Conservation (phyloP, 140 eudicot genomes). For the Oenanthe javanica region DNA sequence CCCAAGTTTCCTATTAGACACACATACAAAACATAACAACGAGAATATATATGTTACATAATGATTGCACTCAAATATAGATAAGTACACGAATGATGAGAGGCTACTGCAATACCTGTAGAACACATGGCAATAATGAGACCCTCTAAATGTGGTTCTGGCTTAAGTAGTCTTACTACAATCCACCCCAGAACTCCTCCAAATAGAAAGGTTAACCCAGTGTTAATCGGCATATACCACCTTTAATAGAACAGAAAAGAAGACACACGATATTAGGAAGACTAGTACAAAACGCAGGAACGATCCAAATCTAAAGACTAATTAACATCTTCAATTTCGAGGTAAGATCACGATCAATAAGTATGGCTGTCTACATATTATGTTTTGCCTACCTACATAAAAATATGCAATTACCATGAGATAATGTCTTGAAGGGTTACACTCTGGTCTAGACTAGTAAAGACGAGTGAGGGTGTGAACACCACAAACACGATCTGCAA, state of each 20-base stretch:
- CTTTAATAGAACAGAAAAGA: slow-evolving; percentile 17
- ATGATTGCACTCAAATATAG: neutral
- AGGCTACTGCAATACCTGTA: slow-evolving; percentile 37
- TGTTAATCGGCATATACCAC: slow-evolving; percentile 83
- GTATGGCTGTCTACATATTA: neutral
- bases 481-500: slow-evolving; percentile 72
- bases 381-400: neutral
- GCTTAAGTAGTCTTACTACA: slow-evolving; percentile 57
- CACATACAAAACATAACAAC: neutral
- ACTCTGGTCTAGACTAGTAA: slow-evolving; percentile 61
- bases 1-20: slow-evolving; percentile 73
- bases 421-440: slow-evolving; percentile 67
- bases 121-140: slow-evolving; percentile 64
- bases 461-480: slow-evolving; percentile 73
- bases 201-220: slow-evolving; percentile 56
- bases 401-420: slow-evolving; percentile 42
- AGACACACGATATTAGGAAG: neutral
- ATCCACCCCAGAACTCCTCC: slow-evolving; percentile 86
- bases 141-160: slow-evolving; percentile 62
- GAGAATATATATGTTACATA: neutral
- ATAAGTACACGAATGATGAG: neutral
- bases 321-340: neutral
- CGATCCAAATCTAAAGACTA: neutral
- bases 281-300: neutral
- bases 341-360: neutral